Base-by-base conservation (phyloP, 1,139 yeast species). In the Saccharomyces hybrid region DNA sequence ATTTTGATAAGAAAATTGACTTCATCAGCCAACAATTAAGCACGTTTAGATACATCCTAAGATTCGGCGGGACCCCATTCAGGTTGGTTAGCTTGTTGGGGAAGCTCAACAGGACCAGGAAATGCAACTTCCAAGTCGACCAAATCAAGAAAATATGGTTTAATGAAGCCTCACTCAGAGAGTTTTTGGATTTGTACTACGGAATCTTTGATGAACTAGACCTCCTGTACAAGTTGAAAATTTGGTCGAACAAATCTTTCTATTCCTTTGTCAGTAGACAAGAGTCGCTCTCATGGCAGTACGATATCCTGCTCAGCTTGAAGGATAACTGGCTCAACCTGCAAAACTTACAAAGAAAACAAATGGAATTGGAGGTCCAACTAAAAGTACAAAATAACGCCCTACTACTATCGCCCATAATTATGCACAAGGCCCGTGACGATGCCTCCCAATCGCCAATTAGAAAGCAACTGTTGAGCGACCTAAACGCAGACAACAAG, bases 21-120 rank as follows among this genome's bases (percentile, higher is more conserved):
- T 82, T 80, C 2, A 68, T 82, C 56, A 78, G 81, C 9, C 69
- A 69, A 19, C 82, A 82, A 28, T 70, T 86, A 50, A 77, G 83
- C 5, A 73, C 79, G 38, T 86, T 83, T 67, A 76, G 95, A 68
- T 90, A 84, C 64, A 77, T 83, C 57, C 71, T 86, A 58, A 75
- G 95, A 62, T 84, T 85, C 60, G 93, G 93, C 48, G 82, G 83
- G 54, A 77, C 88, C 12, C 90, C 90, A 2, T 83, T 84, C 67
- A 74, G 86, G 58, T 51, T 80, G 4, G 57, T 64, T 28, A 58
- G 64, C 28, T 55, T 75, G 52, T 32, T 63, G 47, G 34, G 51
- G 28, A 62, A 64, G 49, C 8, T 66, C 9, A 47, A 55, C 29
- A 44, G 49, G 9, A 59, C 60, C 7, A 51, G 38, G 9, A 51